Evolutionary conservation across 2,329 filamentous ascomycete genomes (phyloP).

Genomic region (Ceratocystis harringtonii): DNA sequence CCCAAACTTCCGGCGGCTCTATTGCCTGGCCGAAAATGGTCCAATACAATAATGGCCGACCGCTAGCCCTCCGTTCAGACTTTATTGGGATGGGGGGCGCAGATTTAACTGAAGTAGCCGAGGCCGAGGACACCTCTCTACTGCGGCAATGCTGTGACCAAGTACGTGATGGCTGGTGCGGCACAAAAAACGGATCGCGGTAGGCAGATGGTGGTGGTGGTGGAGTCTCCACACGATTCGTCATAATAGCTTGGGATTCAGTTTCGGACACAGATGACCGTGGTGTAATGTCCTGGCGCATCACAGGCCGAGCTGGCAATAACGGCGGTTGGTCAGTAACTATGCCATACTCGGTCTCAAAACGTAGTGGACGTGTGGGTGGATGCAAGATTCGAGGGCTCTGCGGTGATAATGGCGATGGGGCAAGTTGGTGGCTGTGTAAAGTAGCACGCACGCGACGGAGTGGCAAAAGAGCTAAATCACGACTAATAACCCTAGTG

Average conservation of each 20-base stretch:
- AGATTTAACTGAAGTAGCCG: not conserved
- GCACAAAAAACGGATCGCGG: slow-evolving; percentile 1
- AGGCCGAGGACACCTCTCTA: not conserved
- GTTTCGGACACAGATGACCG: not conserved
- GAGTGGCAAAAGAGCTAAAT: not conserved
- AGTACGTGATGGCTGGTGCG: not conserved
- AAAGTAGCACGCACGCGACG: not conserved
- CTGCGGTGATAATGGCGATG: not conserved
- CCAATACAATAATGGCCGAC: slow-evolving; percentile 11
- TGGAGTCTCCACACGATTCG: not conserved
- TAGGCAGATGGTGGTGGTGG: slow-evolving; percentile 11
- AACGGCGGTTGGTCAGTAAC: not conserved
- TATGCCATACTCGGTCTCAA: not conserved
- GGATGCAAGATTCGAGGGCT: not conserved
- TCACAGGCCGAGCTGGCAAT: not conserved
- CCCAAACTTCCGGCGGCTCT: slow-evolving; percentile 10
- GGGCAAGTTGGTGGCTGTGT: not conserved
- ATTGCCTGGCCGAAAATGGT: slow-evolving; percentile 13
- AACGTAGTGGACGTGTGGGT: not conserved
- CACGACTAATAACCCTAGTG: not conserved
- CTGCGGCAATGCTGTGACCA: not conserved
- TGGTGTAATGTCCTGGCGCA: not conserved
- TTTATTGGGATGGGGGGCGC: slow-evolving; percentile 10
- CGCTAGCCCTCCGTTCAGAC: not conserved
- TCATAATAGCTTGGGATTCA: not conserved